Base-by-base conservation (phyloP, 1,139 yeast genomes). In the Saccharomyces pastorianus region DNA sequence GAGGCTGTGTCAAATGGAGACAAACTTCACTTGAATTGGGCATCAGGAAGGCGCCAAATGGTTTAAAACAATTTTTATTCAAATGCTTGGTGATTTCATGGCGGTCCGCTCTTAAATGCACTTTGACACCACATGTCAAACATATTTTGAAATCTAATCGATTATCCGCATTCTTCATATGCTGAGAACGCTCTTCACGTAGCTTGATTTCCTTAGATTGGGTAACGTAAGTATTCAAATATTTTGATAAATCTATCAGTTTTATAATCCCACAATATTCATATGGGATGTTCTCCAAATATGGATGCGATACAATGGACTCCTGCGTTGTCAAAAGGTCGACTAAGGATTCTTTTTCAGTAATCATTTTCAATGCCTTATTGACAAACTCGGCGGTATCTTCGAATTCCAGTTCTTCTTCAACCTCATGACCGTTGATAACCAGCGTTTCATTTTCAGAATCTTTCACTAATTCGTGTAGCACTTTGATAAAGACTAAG, bases 251-350 rank as follows among this genome's bases (percentile, higher is more conserved):
- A 52, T 82, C 80, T 25, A 83, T 75, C 52, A 89, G 70, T 54
- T 80, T 79, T 13, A 84, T 73, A 3, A 84, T 74, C 1, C 95
- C 93, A 0, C 95, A 90, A 60, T 81, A 86, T 53, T 84, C 84
- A 58, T 62, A 56, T 14, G 66, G 66, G 28, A 64, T 59, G 11
- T 56, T 51, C 23, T 48, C 48, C 51, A 64, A 51, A 26, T 57
- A 56, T 4, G 57, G 58, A 38, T 62, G 63, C 31, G 20, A 17
- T 27, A 55, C 52, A 28, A 49, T 47, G 1, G 57, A 52, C 23
- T 51, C 51, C 29, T 52, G 47, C 1, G 48, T 41, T 17, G 42
- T 23, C 49, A 64, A 49, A 6, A 64, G 49, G 2, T 56, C 55
- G n/a, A 54, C 51, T 7, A 65, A 46, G 6, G 60, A 52, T 4